These are phyloP conservation scores for Lasiodiplodia sp. DNA, from an alignment of 2,329 filamentous ascomycete species.

Conservation along the genomic window DNA sequence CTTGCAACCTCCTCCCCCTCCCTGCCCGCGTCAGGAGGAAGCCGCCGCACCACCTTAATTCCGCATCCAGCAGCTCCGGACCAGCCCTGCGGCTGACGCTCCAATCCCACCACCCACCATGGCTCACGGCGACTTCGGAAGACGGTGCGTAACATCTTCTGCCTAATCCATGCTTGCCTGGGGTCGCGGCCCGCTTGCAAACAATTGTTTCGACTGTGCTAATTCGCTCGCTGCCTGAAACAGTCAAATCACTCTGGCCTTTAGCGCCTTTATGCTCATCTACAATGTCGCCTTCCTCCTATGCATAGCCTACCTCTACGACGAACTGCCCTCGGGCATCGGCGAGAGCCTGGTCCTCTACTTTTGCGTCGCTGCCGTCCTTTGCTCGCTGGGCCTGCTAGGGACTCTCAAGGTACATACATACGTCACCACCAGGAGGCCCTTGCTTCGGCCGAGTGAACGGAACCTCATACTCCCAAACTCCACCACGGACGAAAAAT, in stretches of 20 bases:
- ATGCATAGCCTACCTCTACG: slow-evolving; percentile 37
- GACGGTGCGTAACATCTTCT: slow-evolving; percentile 14
- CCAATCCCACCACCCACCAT: slow-evolving; percentile 8
- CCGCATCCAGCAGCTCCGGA: slow-evolving; percentile 26
- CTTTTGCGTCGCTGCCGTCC: slow-evolving; percentile 48
- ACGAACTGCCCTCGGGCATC: slow-evolving; percentile 36
- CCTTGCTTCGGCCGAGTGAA: slow-evolving; percentile 22
- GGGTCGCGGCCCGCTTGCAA: neutral
- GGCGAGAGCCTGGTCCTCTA: slow-evolving; percentile 47
- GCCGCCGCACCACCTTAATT: slow-evolving; percentile 11
- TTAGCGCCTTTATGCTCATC: slow-evolving; percentile 33
- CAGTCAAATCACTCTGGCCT: slow-evolving; percentile 31
- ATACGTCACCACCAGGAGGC: slow-evolving; percentile 30
- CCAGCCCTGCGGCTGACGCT: slow-evolving; percentile 11
- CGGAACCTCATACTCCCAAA: neutral
- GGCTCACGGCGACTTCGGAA: slow-evolving; percentile 14
- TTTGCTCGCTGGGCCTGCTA: slow-evolving; percentile 52
- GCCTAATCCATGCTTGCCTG: neutral
- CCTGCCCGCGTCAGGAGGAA: slow-evolving; percentile 10
- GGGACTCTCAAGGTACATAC: slow-evolving; percentile 51
- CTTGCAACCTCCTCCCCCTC: neutral
- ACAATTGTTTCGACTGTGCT: neutral
- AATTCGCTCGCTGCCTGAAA: slow-evolving; percentile 21
- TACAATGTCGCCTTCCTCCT: slow-evolving; percentile 40
- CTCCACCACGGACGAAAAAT: slow-evolving; percentile 4